phyloP scores from a whole-genome alignment of 352 stramenopile genomes.

The Globisporangium megalacanthum region DNA sequence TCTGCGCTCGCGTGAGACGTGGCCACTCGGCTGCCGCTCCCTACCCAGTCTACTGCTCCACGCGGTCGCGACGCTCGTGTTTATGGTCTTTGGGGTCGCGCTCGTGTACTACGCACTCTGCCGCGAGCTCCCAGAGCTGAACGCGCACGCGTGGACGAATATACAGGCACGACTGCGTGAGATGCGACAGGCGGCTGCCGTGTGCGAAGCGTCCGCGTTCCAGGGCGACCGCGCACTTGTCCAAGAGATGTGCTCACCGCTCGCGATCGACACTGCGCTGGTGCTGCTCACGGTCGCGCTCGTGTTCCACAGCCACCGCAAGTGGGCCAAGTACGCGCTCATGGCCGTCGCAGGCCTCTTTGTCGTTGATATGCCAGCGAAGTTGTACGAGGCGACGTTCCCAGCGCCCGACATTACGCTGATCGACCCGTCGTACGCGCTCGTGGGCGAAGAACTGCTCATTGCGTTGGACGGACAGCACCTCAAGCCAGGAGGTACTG shows the following conservation, averaged over 20 bases:
- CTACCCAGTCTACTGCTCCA: conserved; percentile 37
- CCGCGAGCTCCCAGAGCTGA: conserved; percentile 47
- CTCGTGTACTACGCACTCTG: conserved; percentile 63
- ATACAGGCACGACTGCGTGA: conserved; percentile 36
- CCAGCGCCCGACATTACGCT: conserved; percentile 45
- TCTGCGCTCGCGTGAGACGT: conserved; percentile 56
- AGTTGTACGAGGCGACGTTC: conserved; percentile 49
- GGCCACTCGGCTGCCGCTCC: conserved; percentile 60
- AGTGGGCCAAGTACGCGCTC: conserved; percentile 50
- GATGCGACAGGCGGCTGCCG: conserved; percentile 22
- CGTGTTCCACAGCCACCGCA: conserved; percentile 45
- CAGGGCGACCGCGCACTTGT: conserved; percentile 38
- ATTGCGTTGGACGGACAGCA: conserved; percentile 60
- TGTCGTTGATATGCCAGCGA: conserved; percentile 38
- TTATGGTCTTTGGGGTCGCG: conserved; percentile 32
- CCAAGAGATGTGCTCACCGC: conserved; percentile 53
- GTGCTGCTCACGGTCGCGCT: conserved; percentile 38
- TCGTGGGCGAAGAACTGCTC: conserved; percentile 70
- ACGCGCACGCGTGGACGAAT: conserved; percentile 29
- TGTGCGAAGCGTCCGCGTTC: conserved; percentile 36
- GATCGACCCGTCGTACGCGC: conserved; percentile 61
- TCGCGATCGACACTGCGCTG: conserved; percentile 39
- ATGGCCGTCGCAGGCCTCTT: conserved; percentile 34
- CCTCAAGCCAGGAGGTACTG: conserved; percentile 59
- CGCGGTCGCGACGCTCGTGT: conserved; percentile 42